Evolutionary conservation across 192 early-diverging fungal genomes (phyloP).

Genomic region (Podila horticola): DNA sequence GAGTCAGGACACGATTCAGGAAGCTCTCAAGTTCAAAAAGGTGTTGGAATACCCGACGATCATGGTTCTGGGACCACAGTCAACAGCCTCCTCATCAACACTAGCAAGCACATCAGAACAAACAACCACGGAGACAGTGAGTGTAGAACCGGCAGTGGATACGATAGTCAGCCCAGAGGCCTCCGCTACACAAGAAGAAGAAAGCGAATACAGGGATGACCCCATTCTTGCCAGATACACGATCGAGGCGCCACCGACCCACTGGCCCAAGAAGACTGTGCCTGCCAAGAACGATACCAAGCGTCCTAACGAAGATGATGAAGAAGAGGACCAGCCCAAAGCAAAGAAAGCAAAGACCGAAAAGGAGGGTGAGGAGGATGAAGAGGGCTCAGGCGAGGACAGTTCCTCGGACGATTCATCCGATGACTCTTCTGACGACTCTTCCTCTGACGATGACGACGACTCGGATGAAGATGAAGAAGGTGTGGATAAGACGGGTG

Average conservation of each 20-base stretch:
- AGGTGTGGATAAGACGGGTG: no score
- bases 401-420: not conserved
- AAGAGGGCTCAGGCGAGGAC: not conserved
- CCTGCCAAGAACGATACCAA: conserved; percentile 2
- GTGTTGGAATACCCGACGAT: conserved; percentile 62
- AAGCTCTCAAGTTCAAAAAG: conserved; percentile 57
- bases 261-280: conserved; percentile 10
- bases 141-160: not conserved
- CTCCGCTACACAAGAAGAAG: not conserved
- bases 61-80: conserved; percentile 34
- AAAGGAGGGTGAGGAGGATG: conserved; percentile 1
- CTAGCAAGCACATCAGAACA: not conserved
- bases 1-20: conserved; percentile 46
- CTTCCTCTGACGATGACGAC: conserved; percentile 5
- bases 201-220: not conserved
- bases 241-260: conserved; percentile 29
- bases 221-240: conserved; percentile 22
- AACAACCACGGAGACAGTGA: not conserved
- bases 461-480: not conserved
- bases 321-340: conserved; percentile 1
- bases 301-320: conserved; percentile 6
- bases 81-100: not conserved
- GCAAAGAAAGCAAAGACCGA: conserved; percentile 1
- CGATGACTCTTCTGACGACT: conserved; percentile 19
- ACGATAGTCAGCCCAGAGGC: not conserved